phyloP scores from a whole-genome alignment of 805 yeast species.

The Lipomyces oligophaga region DNA sequence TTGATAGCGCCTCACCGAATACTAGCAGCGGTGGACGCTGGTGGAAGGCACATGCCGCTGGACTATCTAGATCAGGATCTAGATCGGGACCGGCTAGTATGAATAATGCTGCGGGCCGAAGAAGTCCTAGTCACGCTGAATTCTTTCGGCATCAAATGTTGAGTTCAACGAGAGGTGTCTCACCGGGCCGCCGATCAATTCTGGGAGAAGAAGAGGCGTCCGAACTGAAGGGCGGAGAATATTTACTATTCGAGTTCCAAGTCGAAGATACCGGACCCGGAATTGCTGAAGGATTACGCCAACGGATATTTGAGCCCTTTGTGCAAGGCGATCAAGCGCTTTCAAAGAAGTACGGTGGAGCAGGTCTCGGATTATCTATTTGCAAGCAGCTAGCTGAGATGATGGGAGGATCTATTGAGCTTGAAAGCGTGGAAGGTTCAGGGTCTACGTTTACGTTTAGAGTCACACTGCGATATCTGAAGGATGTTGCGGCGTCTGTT shows the following conservation, averaged over 20 bases:
- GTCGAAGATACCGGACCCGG: constrained; percentile 95
- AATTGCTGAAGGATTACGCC: constrained; percentile 74
- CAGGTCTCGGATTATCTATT: constrained; percentile 86
- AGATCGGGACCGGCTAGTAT: too few relatives aligned
- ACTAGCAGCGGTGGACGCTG: too few relatives aligned
- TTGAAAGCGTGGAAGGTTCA: constrained; percentile 69
- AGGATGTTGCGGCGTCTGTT: constrained; percentile 40
- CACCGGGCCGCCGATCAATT: too few relatives aligned
- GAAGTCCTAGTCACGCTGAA: too few relatives aligned
- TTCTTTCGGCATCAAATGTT: too few relatives aligned
- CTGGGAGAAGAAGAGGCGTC: too few relatives aligned
- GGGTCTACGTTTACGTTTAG: constrained; percentile 72
- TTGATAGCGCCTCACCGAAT: too few relatives aligned
- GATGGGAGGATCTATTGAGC: constrained; percentile 82
- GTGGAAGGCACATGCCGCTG: too few relatives aligned
- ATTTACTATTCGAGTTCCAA: constrained; percentile 63
- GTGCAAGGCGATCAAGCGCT: constrained; percentile 95
- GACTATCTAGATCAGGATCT: too few relatives aligned
- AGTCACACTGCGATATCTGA: constrained; percentile 51
- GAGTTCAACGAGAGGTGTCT: too few relatives aligned
- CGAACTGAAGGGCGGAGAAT: too few relatives aligned
- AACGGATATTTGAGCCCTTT: constrained; percentile 89
- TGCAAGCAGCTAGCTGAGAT: constrained; percentile 85
- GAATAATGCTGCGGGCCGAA: too few relatives aligned
- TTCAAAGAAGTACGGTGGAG: constrained; percentile 90